Percentiles rank a stretch among this genome's conserved stretches.
phyloP scores from a whole-genome alignment of 208 protist species.

The Leptomonas pyrrhocoris region DNA sequence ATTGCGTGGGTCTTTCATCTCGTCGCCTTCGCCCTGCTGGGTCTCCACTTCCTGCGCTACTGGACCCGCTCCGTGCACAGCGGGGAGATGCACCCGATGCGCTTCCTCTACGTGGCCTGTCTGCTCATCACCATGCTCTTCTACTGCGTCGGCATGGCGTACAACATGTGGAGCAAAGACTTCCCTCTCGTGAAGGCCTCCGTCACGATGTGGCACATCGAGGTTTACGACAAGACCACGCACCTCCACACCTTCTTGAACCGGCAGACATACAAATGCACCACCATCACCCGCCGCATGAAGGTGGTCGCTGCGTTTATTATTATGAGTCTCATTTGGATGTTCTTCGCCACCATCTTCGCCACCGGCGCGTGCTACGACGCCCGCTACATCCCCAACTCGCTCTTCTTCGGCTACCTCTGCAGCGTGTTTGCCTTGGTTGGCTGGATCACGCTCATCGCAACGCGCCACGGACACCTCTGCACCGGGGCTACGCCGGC shows the following conservation, averaged over 20 bases:
- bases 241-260: conserved; percentile 43
- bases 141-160: conserved; percentile 48
- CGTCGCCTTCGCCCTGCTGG: conserved; percentile 33
- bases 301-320: conserved; percentile 53
- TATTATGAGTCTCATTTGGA: conserved; percentile 50
- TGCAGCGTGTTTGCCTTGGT: conserved; percentile 37
- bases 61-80: conserved; percentile 48
- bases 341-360: conserved; percentile 44
- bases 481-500: conserved; percentile 31
- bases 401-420: conserved; percentile 31
- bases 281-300: conserved; percentile 47
- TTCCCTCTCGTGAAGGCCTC: conserved; percentile 39
- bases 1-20: conserved; percentile 40
- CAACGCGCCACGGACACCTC: conserved; percentile 31
- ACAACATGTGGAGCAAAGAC: conserved; percentile 37
- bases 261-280: conserved; percentile 46
- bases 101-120: conserved; percentile 44
- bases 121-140: conserved; percentile 41
- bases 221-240: conserved; percentile 44
- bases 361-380: conserved; percentile 42
- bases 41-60: conserved; percentile 38
- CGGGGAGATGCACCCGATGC: conserved; percentile 32
- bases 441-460: conserved; percentile 41
- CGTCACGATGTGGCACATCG: conserved; percentile 54
- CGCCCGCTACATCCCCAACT: conserved; percentile 10